These are phyloP conservation scores for Citrus sp. DNA, from an alignment of 345 rosid species.

Conservation along the genomic window DNA sequence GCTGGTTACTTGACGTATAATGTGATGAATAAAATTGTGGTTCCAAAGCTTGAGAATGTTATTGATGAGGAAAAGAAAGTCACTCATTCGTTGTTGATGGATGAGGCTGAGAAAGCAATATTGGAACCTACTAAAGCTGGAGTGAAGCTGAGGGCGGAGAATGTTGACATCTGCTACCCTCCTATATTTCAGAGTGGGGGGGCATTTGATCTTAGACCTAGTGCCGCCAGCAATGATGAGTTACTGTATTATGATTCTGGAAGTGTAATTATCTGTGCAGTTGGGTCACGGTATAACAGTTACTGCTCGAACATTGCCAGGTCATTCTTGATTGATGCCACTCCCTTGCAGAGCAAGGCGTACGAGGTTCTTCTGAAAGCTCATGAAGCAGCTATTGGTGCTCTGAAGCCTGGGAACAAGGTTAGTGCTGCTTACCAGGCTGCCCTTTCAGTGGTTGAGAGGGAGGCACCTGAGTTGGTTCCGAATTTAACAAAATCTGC, in stretches of 20 bases:
- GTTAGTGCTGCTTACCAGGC: slow-evolving; percentile 68
- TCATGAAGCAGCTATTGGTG: slow-evolving; percentile 82
- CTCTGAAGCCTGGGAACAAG: slow-evolving; percentile 68
- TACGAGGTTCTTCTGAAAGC: slow-evolving; percentile 87
- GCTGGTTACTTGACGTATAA: slow-evolving; percentile 72
- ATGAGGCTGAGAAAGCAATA: slow-evolving; percentile 81
- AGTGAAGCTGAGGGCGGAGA: slow-evolving; percentile 84
- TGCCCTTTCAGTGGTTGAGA: slow-evolving; percentile 75
- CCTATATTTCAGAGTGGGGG: slow-evolving; percentile 97
- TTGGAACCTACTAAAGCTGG: slow-evolving; percentile 73
- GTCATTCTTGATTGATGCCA: slow-evolving; percentile 82
- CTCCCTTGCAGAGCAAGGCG: slow-evolving; percentile 78
- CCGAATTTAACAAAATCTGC: slow-evolving; percentile 83
- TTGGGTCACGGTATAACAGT: slow-evolving; percentile 84
- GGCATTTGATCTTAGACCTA: slow-evolving; percentile 85
- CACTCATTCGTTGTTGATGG: slow-evolving; percentile 83
- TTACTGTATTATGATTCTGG: slow-evolving; percentile 77
- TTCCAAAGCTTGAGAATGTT: slow-evolving; percentile 81
- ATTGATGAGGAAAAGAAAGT: slow-evolving; percentile 92
- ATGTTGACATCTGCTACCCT: slow-evolving; percentile 94
- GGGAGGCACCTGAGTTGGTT: slow-evolving; percentile 72
- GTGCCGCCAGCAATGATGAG: slow-evolving; percentile 88
- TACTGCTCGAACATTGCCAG: slow-evolving; percentile 93
- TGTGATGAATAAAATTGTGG: slow-evolving; percentile 84
- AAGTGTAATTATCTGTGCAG: slow-evolving; percentile 81